A percentile compares a stretch with the other conserved stretches of the same genome.
These are phyloP conservation scores for Cocos nucifera DNA, from an alignment of 176 grass and related monocot species.

Conservation along the genomic window DNA sequence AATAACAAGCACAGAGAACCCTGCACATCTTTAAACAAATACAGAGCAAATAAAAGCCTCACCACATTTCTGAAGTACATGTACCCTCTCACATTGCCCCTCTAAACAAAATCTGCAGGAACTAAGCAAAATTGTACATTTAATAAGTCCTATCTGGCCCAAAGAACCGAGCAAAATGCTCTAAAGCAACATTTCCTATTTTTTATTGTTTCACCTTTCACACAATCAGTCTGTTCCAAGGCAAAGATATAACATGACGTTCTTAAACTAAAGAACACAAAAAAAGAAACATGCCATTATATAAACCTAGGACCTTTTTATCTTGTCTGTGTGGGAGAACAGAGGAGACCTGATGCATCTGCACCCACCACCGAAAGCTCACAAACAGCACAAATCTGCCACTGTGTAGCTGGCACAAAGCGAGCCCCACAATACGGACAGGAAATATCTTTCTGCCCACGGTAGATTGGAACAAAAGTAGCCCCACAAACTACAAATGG, in stretches of 20 bases:
- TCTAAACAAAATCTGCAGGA: constrained; percentile 22
- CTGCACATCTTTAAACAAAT: constrained; percentile 16
- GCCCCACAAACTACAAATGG: constrained; percentile 88
- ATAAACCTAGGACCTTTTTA: constrained; percentile 30
- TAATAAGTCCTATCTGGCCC: constrained; percentile 26
- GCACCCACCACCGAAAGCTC: constrained; percentile 63
- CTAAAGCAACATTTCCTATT: constrained; percentile 47
- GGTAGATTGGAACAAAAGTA: constrained; percentile 82
- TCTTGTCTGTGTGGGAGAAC: constrained; percentile 77
- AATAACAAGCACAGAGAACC: not conserved
- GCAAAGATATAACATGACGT: constrained; percentile 29
- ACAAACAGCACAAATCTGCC: constrained; percentile 87
- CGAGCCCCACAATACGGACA: constrained; percentile 72
- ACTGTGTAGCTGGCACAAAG: constrained; percentile 53
- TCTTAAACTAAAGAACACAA: constrained; percentile 16
- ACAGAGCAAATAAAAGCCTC: constrained; percentile 10
- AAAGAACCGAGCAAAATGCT: constrained; percentile 21
- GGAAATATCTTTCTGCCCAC: constrained; percentile 84
- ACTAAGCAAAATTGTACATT: constrained; percentile 29
- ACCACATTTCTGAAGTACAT: constrained; percentile 19
- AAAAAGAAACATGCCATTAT: constrained; percentile 14
- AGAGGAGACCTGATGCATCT: constrained; percentile 73
- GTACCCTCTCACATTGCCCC: constrained; percentile 22
- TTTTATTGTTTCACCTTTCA: constrained; percentile 46
- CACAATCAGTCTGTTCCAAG: constrained; percentile 37